Evolutionary conservation across 805 yeast genomes (phyloP), one percentile per base, ranked within the genome.

Genomic region (Danielia oregonensis): DNA sequence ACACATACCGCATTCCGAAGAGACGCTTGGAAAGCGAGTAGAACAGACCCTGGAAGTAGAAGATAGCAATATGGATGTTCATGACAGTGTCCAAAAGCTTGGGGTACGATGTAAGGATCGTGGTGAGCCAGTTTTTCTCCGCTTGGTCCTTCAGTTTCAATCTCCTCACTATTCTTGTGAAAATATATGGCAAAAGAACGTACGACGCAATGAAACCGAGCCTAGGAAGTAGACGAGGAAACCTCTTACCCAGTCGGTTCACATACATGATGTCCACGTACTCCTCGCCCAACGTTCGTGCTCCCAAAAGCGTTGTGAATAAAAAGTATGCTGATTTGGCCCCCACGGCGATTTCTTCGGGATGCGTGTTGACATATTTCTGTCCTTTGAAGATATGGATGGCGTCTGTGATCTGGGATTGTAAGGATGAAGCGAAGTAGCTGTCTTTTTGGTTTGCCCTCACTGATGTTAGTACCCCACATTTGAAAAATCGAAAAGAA

Each of bases 261-360:
- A 83, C 86, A 51, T 84, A 82, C 6, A 78, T 59, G 35, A 86
- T 61, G 56, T 91, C 96, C 10, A 88, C 88, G 58, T 91, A 91
- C 59, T 91, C 97, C 54, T 91, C 97, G 1, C 98, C 98, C 17
- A 93, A 61, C 0, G 97, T 91, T 35, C 91, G 70, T 2, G 85
- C 75, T 0, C 91, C 91, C 4, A 76, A 39, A 10, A 83, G 60
- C 0, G 96, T 89, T 0, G 97, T 91, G 15, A 86, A 60, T 2
- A 72, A 57, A n/a, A 86, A 64, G 52, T 91, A 91, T 0, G 81
- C 28, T 1, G 80, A 55, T 33, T 79, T 79, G 7, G 83, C 75
- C 2, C 67, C 53, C 0, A 77, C 70, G 0, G 79, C 62, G 10
- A 88, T 65, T 46, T 81, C 86, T 28, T 75, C 72, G 2, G 83